A percentile compares a stretch with the other conserved stretches of the same genome.
These are phyloP conservation scores for Melastoma malabathricum DNA, from an alignment of 345 rosid species.

Conservation along the genomic window DNA sequence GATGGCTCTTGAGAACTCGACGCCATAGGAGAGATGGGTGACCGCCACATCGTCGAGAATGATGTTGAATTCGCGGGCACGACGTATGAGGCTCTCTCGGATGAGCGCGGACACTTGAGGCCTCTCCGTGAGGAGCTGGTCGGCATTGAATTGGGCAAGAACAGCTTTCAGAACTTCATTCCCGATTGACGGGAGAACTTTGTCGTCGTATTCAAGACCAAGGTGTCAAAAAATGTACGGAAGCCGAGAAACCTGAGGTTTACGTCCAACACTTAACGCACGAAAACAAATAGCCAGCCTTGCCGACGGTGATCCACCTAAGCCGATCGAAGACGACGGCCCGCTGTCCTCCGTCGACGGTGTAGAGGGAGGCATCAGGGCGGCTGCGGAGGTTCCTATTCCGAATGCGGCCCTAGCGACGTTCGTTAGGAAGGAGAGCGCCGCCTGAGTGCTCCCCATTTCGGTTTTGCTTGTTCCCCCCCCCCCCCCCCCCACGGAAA, in stretches of 20 bases:
- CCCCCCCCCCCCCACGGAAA: too few relatives aligned
- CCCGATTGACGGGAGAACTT: slow-evolving; percentile 94
- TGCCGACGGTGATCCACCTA: too few relatives aligned
- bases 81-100: slow-evolving; percentile 46
- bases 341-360: too few relatives aligned
- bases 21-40: slow-evolving; percentile 82
- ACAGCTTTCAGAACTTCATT: slow-evolving; percentile 97
- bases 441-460: too few relatives aligned
- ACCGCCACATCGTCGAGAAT: slow-evolving; percentile 86
- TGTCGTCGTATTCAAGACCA: slow-evolving; percentile 92
- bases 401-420: too few relatives aligned
- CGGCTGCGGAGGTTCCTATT: too few relatives aligned
- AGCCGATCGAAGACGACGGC: too few relatives aligned
- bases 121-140: slow-evolving; percentile 97
- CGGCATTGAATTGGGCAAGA: slow-evolving; percentile 93
- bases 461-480: too few relatives aligned
- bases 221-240: slow-evolving; percentile 70
- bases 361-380: too few relatives aligned
- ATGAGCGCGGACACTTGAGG: slow-evolving; percentile 85
- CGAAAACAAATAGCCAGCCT: too few relatives aligned
- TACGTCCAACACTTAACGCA: too few relatives aligned
- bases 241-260: slow-evolving; percentile 42
- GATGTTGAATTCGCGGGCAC: slow-evolving; percentile 84
- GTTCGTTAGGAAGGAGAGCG: too few relatives aligned
- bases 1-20: slow-evolving; percentile 85